Base-by-base conservation (phyloP, 164 flowering plant species). In the Stephania japonica region DNA sequence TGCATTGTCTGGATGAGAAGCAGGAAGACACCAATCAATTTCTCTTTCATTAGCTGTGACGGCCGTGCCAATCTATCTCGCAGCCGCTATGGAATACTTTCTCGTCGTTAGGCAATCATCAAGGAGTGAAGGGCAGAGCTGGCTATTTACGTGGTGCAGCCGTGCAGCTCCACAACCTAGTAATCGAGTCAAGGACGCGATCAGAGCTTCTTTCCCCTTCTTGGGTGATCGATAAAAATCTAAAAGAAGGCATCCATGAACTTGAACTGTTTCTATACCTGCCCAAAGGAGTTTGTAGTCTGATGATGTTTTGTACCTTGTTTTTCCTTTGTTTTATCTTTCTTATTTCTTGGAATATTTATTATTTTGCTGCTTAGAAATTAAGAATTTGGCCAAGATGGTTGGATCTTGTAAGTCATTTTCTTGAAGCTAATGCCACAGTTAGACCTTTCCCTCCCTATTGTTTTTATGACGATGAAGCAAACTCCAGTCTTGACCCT, bases 201-300 rank as follows among this genome's bases (percentile, higher is more conserved):
- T 19, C 24, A 47, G 16, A 9, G 1, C 12, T 47, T 47, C 38
- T 59, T 59, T 59, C 5, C 7, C 64, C 64, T 59, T n/a, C 23
- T 59, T 8, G 21, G 64, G n/a, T 59, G 24, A 59, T 59, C 24
- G 21, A 10, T 59, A 47, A 16, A 47, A 47, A 47, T 32, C 38
- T 32, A 32, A 32, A 32, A 32, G 38, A 32, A 32, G 4, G 38
- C 64, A 21, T 59, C 21, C 21, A 59, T n/a, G 7, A 59, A 59
- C 64, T 19, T n/a, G 24, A 21, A 59, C 21, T 21, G 53, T 59
- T 16, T 49, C 59, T 50, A 2, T 50, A 59, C 21, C 24, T 59
- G 64, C 64, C 64, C 64, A 59, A 59, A 59, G 24, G 8, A 59
- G 64, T 59, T n/a, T 59, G 64, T 59, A 59, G 64, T 24, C 64